Base-by-base conservation (phyloP, 2,329 filamentous ascomycete genomes). In the Pseudogymnoascus sp. region DNA sequence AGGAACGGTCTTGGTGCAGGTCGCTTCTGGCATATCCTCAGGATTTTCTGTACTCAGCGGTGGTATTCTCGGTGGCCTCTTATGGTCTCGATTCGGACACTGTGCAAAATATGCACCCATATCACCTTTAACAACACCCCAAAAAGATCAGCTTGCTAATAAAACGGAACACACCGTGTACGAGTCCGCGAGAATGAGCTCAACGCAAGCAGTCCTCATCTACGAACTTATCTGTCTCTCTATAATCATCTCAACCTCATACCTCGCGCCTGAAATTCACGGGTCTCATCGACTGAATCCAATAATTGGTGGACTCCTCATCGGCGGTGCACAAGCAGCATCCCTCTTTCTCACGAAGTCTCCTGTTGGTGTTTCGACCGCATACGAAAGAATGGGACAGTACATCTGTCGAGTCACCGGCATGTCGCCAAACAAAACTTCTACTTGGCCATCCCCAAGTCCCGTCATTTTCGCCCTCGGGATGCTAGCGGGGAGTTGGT, bases 1-100 rank as follows among this genome's bases (percentile, higher is more conserved):
- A 0, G 86, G 87, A 0, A 87, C 85, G 0, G 78, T 87, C 4
- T 79, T 87, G 60, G 80, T 82, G 0, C 86, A 90, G 72, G 69
- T 84, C 11, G 84, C 80, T 1, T 75, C 79, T 10, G 80, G 82
- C 1, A 75, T 85, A 2, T 73, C 70, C 1, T 79, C 81, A 0
- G 84, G 83, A 0, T 70, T 78, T 42, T 81, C 78, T 62, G 80
- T 82, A 0, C 73, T 88, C 1, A 73, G 74, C 0, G 86, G 87
- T 7, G 81, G 79, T 28, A 65, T 84, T 0, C 65, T 81, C 1
- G 86, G 83, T 3, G 86, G 84, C 3, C 74, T 85, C 10, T 65
- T 79, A 8, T 85, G 78, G 76, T 77, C 78, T 0, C 77, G 77
- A 1, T 69, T 78, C 62, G 66, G 84, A 16, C 63, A 61, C n/a